Percentiles rank a stretch among this genome's conserved stretches.
These are phyloP conservation scores for Yamadazyma dendronema DNA, from an alignment of 1,139 yeast genomes.

Conservation along the genomic window DNA sequence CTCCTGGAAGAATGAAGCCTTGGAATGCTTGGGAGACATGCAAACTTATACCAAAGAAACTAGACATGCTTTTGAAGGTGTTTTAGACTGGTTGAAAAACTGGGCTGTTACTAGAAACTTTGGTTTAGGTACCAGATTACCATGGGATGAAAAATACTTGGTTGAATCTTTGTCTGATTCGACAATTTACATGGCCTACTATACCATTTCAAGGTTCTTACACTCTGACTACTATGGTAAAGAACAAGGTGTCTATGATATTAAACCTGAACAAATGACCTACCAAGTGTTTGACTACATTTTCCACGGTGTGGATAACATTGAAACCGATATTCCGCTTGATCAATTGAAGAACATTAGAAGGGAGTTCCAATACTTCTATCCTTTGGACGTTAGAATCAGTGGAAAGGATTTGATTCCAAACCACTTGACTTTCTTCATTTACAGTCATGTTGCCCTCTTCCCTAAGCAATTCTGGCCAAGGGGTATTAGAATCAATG, in stretches of 20 bases:
- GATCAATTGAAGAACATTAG: slow-evolving; percentile 72
- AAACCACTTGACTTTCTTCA: slow-evolving; percentile 93
- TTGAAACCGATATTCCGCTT: slow-evolving; percentile 60
- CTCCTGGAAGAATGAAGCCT: slow-evolving; percentile 81
- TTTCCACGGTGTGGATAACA: slow-evolving; percentile 68
- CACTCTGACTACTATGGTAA: slow-evolving; percentile 87
- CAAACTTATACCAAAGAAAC: slow-evolving; percentile 83
- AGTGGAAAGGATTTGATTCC: slow-evolving; percentile 98
- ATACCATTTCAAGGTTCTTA: slow-evolving; percentile 83
- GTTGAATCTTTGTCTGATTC: slow-evolving; percentile 97
- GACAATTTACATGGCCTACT: slow-evolving; percentile 93
- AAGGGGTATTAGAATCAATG: slow-evolving; percentile 88
- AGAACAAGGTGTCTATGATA: slow-evolving; percentile 67
- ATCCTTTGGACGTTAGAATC: slow-evolving; percentile 86
- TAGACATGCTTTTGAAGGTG: slow-evolving; percentile 90
- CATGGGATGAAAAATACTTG: slow-evolving; percentile 94
- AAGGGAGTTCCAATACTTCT: slow-evolving; percentile 93
- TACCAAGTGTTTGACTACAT: slow-evolving; percentile 92
- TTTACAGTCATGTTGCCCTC: slow-evolving; percentile 87
- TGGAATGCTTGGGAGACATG: slow-evolving; percentile 76
- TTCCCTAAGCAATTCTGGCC: slow-evolving; percentile 96
- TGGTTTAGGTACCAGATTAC: slow-evolving; percentile 93
- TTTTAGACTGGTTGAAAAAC: slow-evolving; percentile 92
- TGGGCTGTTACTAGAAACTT: slow-evolving; percentile 99
- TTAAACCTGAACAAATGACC: slow-evolving; percentile 82